These are phyloP conservation scores for Thelonectria rubi DNA, from an alignment of 2,329 filamentous ascomycete species.

Conservation along the genomic window DNA sequence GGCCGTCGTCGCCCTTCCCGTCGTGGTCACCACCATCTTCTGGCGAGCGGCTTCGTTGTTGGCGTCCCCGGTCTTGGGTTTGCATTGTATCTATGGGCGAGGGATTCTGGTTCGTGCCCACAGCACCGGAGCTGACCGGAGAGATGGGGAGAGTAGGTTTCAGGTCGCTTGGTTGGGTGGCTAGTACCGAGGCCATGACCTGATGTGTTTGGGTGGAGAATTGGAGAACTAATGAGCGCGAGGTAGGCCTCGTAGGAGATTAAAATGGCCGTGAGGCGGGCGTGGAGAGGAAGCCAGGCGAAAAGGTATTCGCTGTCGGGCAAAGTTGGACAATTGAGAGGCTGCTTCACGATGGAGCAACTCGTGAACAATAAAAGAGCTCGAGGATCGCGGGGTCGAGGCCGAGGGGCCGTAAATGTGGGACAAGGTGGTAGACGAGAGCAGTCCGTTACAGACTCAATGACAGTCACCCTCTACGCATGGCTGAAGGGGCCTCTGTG, in stretches of 20 bases:
- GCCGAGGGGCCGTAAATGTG: constrained; percentile 33
- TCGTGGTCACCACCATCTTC: constrained; percentile 54
- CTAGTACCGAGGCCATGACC: constrained; percentile 43
- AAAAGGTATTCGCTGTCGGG: constrained; percentile 7
- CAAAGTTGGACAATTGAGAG: constrained; percentile 24
- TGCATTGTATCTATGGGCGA: constrained; percentile 47
- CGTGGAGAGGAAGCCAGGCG: background rate
- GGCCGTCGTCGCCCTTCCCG: constrained; percentile 47
- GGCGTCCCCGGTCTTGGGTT: constrained; percentile 48
- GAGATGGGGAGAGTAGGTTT: constrained; percentile 51
- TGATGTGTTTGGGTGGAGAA: constrained; percentile 21
- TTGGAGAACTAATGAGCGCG: constrained; percentile 5
- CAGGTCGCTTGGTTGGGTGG: constrained; percentile 37
- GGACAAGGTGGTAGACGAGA: constrained; percentile 33
- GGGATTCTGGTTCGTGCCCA: constrained; percentile 54
- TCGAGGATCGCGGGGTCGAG: constrained; percentile 37
- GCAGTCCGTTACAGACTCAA: constrained; percentile 36
- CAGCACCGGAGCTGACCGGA: constrained; percentile 51
- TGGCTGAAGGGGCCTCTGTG: constrained; percentile 30
- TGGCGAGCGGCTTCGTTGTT: constrained; percentile 52
- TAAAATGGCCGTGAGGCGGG: background rate
- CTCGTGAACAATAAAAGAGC: constrained; percentile 23
- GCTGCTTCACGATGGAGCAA: constrained; percentile 28
- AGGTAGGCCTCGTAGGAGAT: constrained; percentile 8
- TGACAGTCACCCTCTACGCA: constrained; percentile 33